Conservation (phyloP, 352 stramenopile species). For the Peronospora tabacina region DNA sequence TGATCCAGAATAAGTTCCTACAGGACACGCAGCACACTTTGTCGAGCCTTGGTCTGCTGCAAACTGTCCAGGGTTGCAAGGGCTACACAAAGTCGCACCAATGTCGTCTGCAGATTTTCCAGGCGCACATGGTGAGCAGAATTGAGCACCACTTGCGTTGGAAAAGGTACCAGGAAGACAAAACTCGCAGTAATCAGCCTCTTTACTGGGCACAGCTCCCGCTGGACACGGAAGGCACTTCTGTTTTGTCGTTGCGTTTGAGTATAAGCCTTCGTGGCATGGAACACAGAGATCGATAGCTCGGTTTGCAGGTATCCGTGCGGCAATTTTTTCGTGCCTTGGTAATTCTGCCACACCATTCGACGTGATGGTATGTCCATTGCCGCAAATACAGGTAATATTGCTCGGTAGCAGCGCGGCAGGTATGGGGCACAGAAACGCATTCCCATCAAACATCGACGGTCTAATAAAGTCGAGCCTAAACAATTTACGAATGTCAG, state of each 20-base stretch:
- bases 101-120: constrained; percentile 28
- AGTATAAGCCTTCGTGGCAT: constrained; percentile 36
- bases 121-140: constrained; percentile 29
- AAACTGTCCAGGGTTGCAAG: constrained; percentile 41
- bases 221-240: constrained; percentile 36
- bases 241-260: constrained; percentile 38
- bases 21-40: constrained; percentile 24
- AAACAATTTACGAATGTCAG: not conserved
- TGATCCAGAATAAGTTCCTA: constrained; percentile 26
- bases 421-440: constrained; percentile 16
- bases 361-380: constrained; percentile 15
- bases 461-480: constrained; percentile 14
- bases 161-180: constrained; percentile 45
- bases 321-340: not conserved
- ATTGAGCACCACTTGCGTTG: constrained; percentile 21
- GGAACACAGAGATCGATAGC: constrained; percentile 20
- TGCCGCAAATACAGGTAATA: constrained; percentile 31
- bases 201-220: constrained; percentile 7
- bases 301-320: constrained; percentile 12
- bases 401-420: constrained; percentile 13
- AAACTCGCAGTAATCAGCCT: constrained; percentile 16
- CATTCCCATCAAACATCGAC: constrained; percentile 17
- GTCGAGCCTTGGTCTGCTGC: constrained; percentile 14
- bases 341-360: not conserved
- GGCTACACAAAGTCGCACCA: constrained; percentile 29